These are phyloP conservation scores for Tulasnella sp. DNA, from an alignment of 768 basidiomycete genomes.

Conservation along the genomic window DNA sequence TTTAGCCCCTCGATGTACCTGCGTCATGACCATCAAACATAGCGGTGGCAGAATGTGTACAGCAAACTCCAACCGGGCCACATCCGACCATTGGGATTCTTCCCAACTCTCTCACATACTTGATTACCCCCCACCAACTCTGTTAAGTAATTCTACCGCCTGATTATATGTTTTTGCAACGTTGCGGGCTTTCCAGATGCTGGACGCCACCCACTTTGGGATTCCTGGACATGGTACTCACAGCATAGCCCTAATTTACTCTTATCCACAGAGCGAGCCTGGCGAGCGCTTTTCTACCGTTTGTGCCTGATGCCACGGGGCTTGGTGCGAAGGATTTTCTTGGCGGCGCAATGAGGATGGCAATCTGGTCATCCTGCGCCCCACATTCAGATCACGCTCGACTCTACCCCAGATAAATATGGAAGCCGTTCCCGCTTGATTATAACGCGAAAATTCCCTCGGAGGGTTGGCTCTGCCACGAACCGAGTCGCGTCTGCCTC, in stretches of 20 bases:
- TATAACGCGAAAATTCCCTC: neutral
- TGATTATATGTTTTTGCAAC: neutral
- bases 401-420: neutral
- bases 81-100: neutral
- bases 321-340: neutral
- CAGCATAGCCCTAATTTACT: neutral
- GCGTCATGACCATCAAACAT: neutral
- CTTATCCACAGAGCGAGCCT: neutral
- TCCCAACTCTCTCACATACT: neutral
- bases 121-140: neutral
- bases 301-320: neutral
- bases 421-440: neutral
- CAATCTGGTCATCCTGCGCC: neutral
- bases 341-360: neutral
- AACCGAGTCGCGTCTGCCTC: neutral
- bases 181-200: neutral
- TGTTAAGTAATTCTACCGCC: neutral
- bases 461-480: neutral
- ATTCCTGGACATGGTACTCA: neutral
- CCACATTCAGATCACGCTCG: neutral
- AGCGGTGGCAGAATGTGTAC: neutral
- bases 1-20: neutral
- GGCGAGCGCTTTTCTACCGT: neutral
- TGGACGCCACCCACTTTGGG: neutral
- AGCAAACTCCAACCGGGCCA: neutral